Conservation (phyloP, 352 stramenopile species). For the Phytopythium chamaehyphon region DNA sequence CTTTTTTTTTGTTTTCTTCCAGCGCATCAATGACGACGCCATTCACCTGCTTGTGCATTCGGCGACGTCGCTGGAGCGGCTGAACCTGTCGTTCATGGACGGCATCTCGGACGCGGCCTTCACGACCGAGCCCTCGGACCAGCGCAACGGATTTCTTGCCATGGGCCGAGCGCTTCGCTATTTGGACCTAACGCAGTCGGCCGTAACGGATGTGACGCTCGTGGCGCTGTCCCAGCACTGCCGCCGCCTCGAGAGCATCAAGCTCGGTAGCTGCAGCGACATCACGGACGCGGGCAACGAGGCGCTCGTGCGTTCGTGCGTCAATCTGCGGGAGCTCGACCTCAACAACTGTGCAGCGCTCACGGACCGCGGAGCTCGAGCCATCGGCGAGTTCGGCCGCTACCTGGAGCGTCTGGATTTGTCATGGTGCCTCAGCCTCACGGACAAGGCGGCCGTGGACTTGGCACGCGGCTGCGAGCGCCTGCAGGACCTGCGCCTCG, state of each 20-base stretch:
- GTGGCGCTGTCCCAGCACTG: constrained; percentile 62
- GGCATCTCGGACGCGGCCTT: constrained; percentile 63
- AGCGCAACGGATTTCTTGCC: constrained; percentile 36
- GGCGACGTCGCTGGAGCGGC: constrained; percentile 45
- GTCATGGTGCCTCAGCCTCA: constrained; percentile 89
- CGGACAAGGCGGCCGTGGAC: constrained; percentile 74
- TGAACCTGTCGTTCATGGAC: constrained; percentile 86
- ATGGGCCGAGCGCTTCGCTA: constrained; percentile 42
- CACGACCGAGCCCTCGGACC: constrained; percentile 33
- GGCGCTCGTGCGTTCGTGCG: constrained; percentile 49
- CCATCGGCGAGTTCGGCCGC: constrained; percentile 45
- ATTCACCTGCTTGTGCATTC: constrained; percentile 65
- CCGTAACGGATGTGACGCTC: constrained; percentile 65
- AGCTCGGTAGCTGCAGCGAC: constrained; percentile 70
- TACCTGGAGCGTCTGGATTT: constrained; percentile 67
- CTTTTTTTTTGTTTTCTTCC: constrained; percentile 2
- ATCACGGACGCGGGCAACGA: constrained; percentile 78
- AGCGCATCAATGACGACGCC: constrained; percentile 73
- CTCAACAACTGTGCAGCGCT: constrained; percentile 82
- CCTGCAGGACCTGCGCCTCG: constrained; percentile 59
- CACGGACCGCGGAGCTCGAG: constrained; percentile 62
- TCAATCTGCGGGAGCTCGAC: constrained; percentile 46
- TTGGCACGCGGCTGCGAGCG: constrained; percentile 57
- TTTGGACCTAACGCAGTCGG: constrained; percentile 73
- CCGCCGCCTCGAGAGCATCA: constrained; percentile 57